Conservation (phyloP, 768 basidiomycete species). For the Cubamyces lactineus region DNA sequence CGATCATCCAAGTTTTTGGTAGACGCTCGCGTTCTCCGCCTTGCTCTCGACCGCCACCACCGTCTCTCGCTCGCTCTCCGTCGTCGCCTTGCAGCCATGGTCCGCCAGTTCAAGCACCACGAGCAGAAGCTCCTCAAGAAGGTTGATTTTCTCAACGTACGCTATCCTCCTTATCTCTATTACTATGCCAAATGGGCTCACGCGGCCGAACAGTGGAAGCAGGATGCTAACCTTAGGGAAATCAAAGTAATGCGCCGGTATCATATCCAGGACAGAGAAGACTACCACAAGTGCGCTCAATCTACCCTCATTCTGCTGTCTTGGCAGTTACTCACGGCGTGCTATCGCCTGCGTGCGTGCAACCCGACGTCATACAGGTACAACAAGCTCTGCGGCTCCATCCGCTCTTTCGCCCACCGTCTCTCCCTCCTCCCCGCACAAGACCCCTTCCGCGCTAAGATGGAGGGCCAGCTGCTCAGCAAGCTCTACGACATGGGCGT, state of each 20-base stretch:
- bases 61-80: neutral
- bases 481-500: slow-evolving; percentile 99
- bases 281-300: slow-evolving; percentile 79
- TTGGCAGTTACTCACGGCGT: slow-evolving; percentile 1
- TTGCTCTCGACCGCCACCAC: slow-evolving; percentile 12
- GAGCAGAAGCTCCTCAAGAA: slow-evolving; percentile 95
- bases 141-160: slow-evolving; percentile 93
- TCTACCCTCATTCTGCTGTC: neutral
- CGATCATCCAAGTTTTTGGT: slow-evolving; percentile 11
- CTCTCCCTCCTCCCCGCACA: slow-evolving; percentile 84
- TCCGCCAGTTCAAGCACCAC: slow-evolving; percentile 94
- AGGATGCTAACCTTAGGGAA: slow-evolving; percentile 89
- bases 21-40: slow-evolving; percentile 6
- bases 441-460: slow-evolving; percentile 83
- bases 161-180: slow-evolving; percentile 30
- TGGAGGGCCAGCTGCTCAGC: slow-evolving; percentile 85
- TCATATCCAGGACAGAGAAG: slow-evolving; percentile 92
- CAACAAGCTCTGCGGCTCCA: slow-evolving; percentile 91
- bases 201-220: slow-evolving; percentile 76
- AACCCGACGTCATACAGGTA: slow-evolving; percentile 52
- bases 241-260: slow-evolving; percentile 94
- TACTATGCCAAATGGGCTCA: neutral
- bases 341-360: neutral
- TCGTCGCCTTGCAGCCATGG: slow-evolving; percentile 61
- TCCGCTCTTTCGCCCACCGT: slow-evolving; percentile 85